phyloP scores from a whole-genome alignment of 306 rosid genomes.

The Ochetophila trinervis region DNA sequence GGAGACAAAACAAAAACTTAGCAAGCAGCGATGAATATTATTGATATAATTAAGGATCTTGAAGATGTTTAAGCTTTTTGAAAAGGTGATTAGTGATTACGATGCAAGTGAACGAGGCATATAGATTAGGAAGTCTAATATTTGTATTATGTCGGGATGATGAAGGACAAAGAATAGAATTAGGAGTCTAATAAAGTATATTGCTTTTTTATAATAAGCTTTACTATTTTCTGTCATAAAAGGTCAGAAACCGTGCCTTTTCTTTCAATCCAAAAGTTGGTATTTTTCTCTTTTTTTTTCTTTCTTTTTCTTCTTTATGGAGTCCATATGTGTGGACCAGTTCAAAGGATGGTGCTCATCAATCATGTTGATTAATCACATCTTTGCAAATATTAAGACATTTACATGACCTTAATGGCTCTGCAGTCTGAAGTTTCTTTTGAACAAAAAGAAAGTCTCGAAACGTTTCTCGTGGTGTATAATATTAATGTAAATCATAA shows the following conservation, averaged over 20 bases:
- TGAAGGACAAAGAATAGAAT: slow-evolving; percentile 39
- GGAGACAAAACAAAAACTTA: no score
- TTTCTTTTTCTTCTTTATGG: slow-evolving; percentile 19
- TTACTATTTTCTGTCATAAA: slow-evolving; percentile 17
- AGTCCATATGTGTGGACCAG: no score
- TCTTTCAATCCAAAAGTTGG: slow-evolving; percentile 44
- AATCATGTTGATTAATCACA: background rate
- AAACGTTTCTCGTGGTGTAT: no score
- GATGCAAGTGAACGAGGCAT: slow-evolving; percentile 33
- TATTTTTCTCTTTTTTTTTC: no score
- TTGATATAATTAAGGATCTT: background rate
- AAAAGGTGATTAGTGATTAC: slow-evolving; percentile 44
- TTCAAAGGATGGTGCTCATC: background rate
- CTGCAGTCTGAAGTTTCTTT: no score
- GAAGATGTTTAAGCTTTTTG: slow-evolving; percentile 14
- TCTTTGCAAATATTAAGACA: slow-evolving; percentile 37
- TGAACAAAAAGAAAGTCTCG: no score
- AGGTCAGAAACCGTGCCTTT: slow-evolving; percentile 31
- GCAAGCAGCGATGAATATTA: no score
- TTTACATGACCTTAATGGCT: slow-evolving; percentile 3
- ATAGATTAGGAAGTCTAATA: slow-evolving; percentile 32
- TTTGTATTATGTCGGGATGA: slow-evolving; percentile 42
- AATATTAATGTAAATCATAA: no score
- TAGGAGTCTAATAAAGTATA: slow-evolving; percentile 20
- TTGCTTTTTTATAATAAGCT: no score